These are phyloP conservation scores for Eucalyptus urophylla DNA, from an alignment of 345 rosid genomes.

Conservation along the genomic window DNA sequence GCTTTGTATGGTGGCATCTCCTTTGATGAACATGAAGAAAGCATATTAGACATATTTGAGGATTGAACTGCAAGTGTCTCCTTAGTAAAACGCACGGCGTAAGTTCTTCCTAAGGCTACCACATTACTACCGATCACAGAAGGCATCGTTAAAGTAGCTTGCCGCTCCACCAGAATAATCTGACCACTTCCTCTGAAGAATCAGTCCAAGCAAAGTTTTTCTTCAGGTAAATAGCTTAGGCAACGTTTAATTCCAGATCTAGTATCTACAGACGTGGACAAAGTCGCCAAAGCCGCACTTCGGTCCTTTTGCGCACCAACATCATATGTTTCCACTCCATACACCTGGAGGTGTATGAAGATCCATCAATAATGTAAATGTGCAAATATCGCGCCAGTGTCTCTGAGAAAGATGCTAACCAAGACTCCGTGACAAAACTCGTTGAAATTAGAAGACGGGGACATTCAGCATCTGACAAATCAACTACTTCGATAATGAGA, in stretches of 20 bases:
- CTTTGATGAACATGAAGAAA: not conserved
- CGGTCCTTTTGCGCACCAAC: not conserved
- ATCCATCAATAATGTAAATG: not conserved
- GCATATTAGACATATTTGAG: not conserved
- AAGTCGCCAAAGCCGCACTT: not conserved
- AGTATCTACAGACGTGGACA: not conserved
- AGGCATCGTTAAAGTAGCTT: not conserved
- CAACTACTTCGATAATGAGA: not conserved
- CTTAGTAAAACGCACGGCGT: not conserved
- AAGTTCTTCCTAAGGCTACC: not conserved
- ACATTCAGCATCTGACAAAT: not conserved
- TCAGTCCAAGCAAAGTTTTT: not conserved
- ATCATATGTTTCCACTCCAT: not conserved
- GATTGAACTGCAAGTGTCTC: not conserved
- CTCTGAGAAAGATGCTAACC: not conserved
- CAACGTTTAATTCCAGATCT: not conserved
- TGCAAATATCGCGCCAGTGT: not conserved
- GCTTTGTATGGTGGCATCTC: not conserved
- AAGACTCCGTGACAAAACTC: not conserved
- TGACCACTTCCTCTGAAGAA: not conserved
- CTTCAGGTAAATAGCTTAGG: not conserved
- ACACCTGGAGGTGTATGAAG: not conserved
- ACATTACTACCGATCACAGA: not conserved
- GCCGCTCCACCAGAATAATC: not conserved
- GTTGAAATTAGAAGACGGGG: not conserved